Evolutionary conservation across 1,139 yeast species (phyloP).

Genomic region (Hansenula lynferdii): DNA sequence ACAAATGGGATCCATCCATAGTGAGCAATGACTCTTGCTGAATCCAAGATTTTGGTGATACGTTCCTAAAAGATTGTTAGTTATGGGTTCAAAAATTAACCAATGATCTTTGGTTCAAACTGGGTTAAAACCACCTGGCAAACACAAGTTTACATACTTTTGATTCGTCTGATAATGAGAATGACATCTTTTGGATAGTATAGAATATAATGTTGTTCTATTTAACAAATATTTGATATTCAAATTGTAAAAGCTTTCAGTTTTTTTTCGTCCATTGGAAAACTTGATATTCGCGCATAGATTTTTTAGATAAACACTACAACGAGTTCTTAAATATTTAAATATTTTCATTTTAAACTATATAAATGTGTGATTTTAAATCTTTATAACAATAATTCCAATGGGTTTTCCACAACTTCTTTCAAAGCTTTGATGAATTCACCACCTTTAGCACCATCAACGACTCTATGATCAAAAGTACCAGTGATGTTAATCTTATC

Average conservation of each 20-base stretch:
- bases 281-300: too few species aligned
- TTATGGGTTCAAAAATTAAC: neutral
- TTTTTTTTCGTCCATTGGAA: too few species aligned
- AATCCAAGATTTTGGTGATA: slow-evolving; percentile 72
- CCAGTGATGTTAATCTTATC: slow-evolving; percentile 90
- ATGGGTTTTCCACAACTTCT: slow-evolving; percentile 90
- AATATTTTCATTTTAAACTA: neutral
- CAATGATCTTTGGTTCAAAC: neutral
- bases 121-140: neutral
- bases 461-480: slow-evolving; percentile 95
- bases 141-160: slow-evolving; percentile 26
- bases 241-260: too few species aligned
- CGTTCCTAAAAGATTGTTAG: slow-evolving; percentile 53
- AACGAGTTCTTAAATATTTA: neutral
- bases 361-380: too few species aligned
- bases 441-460: slow-evolving; percentile 98
- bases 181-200: slow-evolving; percentile 25
- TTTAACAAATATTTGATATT: too few species aligned
- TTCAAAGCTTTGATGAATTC: slow-evolving; percentile 94
- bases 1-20: slow-evolving; percentile 97
- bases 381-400: slow-evolving; percentile 72
- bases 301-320: too few species aligned
- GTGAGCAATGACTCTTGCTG: slow-evolving; percentile 85
- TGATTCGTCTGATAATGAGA: slow-evolving; percentile 42
- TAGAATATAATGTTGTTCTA: too few species aligned